These are phyloP conservation scores for apple (Malus domestica) DNA, from an alignment of 306 rosid species.

Conservation along the genomic window ASM211411v1 NC_041795.1:34351001-34351500, in stretches of 20 bases:
- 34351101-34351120: background rate
- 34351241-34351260: constrained; percentile 30
- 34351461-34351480: background rate
- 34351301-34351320: constrained; percentile 20
- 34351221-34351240: constrained; percentile 35
- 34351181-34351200: constrained; percentile 44
- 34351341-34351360: background rate
- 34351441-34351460: background rate
- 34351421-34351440: background rate
- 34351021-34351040: constrained; percentile 43
- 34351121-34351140: background rate
- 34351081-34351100: constrained; percentile 25
- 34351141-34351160: background rate
- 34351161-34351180: background rate
- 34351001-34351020: constrained; percentile 38
- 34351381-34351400: background rate
- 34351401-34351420: background rate
- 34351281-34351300: constrained; percentile 44
- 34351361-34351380: background rate
- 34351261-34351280: constrained; percentile 50
- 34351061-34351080: constrained; percentile 51
- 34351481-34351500: background rate
- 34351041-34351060: constrained; percentile 53
- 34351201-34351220: constrained; percentile 38
- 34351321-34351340: background rate